These are phyloP conservation scores for Diaporthe citrichinensis DNA, from an alignment of 2,329 filamentous ascomycete species.

Conservation along the genomic window DNA sequence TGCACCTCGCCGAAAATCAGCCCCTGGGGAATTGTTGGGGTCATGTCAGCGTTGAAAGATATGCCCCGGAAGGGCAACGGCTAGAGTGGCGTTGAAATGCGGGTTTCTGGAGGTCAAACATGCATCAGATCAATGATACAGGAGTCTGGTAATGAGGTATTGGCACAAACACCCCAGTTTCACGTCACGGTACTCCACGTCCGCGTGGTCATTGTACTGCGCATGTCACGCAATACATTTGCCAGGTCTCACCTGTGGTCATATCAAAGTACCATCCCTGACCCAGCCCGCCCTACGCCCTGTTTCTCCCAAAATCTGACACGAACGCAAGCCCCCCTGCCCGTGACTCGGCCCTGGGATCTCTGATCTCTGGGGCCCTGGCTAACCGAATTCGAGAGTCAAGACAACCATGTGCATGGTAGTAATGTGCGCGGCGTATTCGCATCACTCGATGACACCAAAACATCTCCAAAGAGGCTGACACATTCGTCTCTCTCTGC, in stretches of 20 bases:
- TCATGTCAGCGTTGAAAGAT: slow-evolving; percentile 22
- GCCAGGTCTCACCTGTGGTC: slow-evolving; percentile 14
- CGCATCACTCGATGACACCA: slow-evolving; percentile 12
- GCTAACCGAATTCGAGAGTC: slow-evolving; percentile 30
- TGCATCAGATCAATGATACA: slow-evolving; percentile 7
- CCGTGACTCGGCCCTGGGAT: slow-evolving; percentile 5
- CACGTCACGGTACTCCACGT: background rate
- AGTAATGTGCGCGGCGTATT: background rate
- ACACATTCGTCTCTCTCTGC: background rate
- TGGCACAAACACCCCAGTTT: background rate
- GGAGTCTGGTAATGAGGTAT: background rate
- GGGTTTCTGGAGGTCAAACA: background rate
- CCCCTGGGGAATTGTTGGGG: background rate
- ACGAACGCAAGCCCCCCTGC: background rate
- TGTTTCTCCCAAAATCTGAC: background rate
- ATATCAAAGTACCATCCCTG: slow-evolving; percentile 30
- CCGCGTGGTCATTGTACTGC: background rate
- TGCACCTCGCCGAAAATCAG: background rate
- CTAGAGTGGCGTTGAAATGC: slow-evolving; percentile 9
- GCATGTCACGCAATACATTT: slow-evolving; percentile 9
- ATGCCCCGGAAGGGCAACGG: slow-evolving; percentile 13
- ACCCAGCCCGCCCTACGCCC: slow-evolving; percentile 20
- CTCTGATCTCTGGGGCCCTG: slow-evolving; percentile 19
- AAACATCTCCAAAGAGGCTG: slow-evolving; percentile 7
- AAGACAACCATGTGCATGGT: background rate